Percentiles rank a stretch among this genome's conserved stretches.
phyloP scores from a whole-genome alignment of 1,284 basidiomycete genomes.

The Tilletia walkeri region DNA sequence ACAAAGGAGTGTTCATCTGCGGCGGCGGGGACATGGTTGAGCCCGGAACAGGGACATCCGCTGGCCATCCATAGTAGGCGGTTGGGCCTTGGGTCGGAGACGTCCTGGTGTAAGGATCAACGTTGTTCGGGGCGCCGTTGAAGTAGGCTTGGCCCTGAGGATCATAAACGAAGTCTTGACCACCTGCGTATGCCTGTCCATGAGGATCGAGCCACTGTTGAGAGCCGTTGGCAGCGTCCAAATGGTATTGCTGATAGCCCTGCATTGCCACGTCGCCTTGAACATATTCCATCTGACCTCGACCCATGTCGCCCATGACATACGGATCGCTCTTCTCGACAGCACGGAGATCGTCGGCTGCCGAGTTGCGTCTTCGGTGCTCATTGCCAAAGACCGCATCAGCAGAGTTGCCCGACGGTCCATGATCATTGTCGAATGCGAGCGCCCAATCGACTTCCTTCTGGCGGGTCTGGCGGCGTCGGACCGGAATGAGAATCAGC shows the following conservation, averaged over 20 bases:
- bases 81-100: constrained; percentile 2
- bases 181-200: not conserved
- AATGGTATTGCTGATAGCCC: not conserved
- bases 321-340: constrained; percentile 6
- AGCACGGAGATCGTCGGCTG: not conserved
- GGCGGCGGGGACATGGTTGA: not conserved
- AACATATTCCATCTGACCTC: not conserved
- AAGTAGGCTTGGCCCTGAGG: not conserved
- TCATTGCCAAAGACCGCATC: not conserved
- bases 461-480: constrained; percentile 14
- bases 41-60: not conserved
- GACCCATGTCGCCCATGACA: not conserved
- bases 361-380: not conserved
- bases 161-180: constrained; percentile 4
- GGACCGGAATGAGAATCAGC: constrained; percentile 17
- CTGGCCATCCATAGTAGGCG: constrained; percentile 6
- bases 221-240: not conserved
- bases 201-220: not conserved
- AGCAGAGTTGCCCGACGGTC: constrained; percentile 9
- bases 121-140: not conserved
- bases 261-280: not conserved
- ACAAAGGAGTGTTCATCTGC: not conserved
- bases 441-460: constrained; percentile 20
- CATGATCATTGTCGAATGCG: constrained; percentile 17
- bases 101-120: not conserved